Evolutionary conservation across 441 rosid species (phyloP).

Genomic region (Syzygium malaccense): DNA sequence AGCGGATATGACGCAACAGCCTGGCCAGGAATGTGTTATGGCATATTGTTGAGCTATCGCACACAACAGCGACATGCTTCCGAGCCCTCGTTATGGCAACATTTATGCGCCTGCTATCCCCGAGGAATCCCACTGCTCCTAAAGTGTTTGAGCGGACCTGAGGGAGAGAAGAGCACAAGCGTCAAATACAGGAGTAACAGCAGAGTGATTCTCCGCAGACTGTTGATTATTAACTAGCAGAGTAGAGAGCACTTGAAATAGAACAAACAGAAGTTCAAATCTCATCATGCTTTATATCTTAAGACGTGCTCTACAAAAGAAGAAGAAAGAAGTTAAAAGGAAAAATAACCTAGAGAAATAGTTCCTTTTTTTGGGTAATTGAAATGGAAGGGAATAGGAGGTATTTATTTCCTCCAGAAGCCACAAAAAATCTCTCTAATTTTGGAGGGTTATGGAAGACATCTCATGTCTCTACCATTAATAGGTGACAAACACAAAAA

Average conservation of each 20-base stretch:
- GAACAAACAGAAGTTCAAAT: not conserved
- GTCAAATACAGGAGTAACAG: not conserved
- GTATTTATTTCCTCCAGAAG: not conserved
- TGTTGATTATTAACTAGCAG: not conserved
- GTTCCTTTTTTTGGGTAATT: not conserved
- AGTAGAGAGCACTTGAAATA: not conserved
- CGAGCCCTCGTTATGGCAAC: constrained; percentile 94
- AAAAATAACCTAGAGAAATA: not conserved
- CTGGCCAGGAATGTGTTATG: constrained; percentile 90
- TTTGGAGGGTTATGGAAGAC: not conserved
- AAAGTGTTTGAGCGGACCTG: constrained; percentile 90
- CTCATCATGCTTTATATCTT: not conserved
- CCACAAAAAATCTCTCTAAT: not conserved
- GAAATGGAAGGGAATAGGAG: not conserved
- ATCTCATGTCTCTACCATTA: not conserved
- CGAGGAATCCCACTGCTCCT: constrained; percentile 95
- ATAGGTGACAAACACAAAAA: not conserved
- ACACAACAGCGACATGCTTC: constrained; percentile 81
- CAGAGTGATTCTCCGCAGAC: not conserved
- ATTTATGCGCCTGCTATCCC: constrained; percentile 90
- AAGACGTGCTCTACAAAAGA: not conserved
- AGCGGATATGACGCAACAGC: constrained; percentile 82
- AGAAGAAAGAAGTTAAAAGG: not conserved
- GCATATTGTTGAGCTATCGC: constrained; percentile 95
- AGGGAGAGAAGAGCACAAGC: not conserved